Conservation (phyloP, 106 monocot species). For the Cymbidium sinense region DNA sequence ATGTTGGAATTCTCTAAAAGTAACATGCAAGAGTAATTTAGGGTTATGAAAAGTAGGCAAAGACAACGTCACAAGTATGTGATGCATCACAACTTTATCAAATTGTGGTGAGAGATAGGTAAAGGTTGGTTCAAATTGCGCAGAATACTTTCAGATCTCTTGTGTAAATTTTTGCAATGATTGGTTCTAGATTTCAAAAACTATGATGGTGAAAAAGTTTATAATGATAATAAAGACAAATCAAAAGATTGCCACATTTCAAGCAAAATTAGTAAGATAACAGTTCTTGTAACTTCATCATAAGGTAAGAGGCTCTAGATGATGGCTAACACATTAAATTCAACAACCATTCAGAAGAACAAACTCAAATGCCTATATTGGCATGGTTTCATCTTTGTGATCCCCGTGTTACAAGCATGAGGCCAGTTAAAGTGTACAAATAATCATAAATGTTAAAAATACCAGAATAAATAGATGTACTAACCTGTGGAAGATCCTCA, state of each 20-base stretch:
- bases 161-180: neutral
- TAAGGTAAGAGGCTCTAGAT: neutral
- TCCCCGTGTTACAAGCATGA: neutral
- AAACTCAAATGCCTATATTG: neutral
- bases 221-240: neutral
- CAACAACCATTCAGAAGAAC: neutral
- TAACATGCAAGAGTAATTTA: neutral
- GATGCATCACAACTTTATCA: no score
- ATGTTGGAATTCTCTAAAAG: neutral
- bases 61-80: no score
- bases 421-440: neutral
- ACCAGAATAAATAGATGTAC: neutral
- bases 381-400: neutral
- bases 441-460: neutral
- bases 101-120: no score
- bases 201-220: neutral
- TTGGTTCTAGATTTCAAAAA: neutral
- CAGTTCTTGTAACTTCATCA: neutral
- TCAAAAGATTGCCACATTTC: neutral
- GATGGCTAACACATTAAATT: neutral
- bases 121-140: no score
- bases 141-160: neutral
- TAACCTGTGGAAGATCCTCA: conserved; percentile 88
- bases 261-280: neutral
- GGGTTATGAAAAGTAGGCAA: no score